Conservation (phyloP, 345 rosid genomes). For the Ricinus communis region DNA sequence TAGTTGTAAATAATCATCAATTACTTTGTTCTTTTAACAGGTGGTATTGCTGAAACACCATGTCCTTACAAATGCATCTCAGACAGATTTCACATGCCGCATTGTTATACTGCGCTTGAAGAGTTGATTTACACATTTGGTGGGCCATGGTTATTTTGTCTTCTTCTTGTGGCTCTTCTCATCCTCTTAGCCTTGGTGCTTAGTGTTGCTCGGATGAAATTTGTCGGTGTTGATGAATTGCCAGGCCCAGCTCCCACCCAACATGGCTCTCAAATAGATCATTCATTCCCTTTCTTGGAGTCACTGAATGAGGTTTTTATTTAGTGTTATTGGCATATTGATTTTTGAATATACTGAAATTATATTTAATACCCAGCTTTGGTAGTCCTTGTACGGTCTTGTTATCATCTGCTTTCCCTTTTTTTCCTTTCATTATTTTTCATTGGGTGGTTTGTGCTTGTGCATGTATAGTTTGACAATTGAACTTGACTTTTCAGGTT, state of each 20-base stretch:
- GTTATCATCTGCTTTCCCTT: not conserved
- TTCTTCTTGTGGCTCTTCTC: conserved; percentile 82
- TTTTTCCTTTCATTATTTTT: not conserved
- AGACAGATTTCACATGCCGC: conserved; percentile 95
- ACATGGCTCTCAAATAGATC: conserved; percentile 89
- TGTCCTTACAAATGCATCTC: conserved; percentile 91
- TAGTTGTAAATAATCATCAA: not conserved
- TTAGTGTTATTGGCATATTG: conserved; percentile 19
- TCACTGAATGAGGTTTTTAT: conserved; percentile 85
- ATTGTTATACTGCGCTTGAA: conserved; percentile 94
- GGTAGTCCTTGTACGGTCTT: not conserved
- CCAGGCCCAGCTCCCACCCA: conserved; percentile 91
- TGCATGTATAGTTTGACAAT: conserved; percentile 15
- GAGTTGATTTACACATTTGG: conserved; percentile 97
- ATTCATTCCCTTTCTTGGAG: conserved; percentile 96
- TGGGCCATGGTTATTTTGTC: conserved; percentile 95
- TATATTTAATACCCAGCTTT: not conserved
- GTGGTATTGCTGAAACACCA: conserved; percentile 86
- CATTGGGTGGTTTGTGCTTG: not conserved
- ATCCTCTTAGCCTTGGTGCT: conserved; percentile 91
- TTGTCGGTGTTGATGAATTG: conserved; percentile 91
- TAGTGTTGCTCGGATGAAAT: conserved; percentile 98
- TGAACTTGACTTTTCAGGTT: conserved; percentile 54
- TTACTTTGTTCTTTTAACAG: conserved; percentile 38
- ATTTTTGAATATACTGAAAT: not conserved